phyloP scores from a whole-genome alignment of 345 rosid species.

The Reutealis trisperma region DNA sequence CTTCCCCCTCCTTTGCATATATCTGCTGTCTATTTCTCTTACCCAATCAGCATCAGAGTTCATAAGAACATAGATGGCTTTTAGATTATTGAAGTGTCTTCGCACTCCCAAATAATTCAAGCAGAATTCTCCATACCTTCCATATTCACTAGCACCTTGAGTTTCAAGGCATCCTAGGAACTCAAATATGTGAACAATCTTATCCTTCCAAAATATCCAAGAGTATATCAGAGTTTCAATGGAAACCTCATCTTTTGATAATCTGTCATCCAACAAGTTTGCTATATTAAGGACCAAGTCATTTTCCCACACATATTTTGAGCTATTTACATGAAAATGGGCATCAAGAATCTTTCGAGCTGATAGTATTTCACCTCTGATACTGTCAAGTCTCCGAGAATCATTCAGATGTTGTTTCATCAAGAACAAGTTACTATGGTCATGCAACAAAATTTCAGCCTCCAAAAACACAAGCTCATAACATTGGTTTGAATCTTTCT shows the following conservation, averaged over 20 bases:
- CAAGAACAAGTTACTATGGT: conserved; percentile 18
- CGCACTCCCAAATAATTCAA: conserved; percentile 49
- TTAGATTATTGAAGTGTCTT: conserved; percentile 19
- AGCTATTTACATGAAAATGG: conserved; percentile 22
- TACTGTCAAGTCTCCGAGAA: conserved; percentile 30
- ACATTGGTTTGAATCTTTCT: conserved; percentile 25
- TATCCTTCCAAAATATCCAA: conserved; percentile 51
- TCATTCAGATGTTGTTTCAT: conserved; percentile 33
- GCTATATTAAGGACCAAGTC: conserved; percentile 23
- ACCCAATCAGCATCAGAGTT: conserved; percentile 43
- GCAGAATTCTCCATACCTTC: conserved; percentile 39
- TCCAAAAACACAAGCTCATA: conserved; percentile 32
- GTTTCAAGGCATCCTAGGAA: conserved; percentile 16
- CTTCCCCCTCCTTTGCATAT: conserved; percentile 16
- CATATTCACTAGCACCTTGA: background rate
- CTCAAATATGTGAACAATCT: conserved; percentile 26
- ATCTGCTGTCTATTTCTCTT: conserved; percentile 11
- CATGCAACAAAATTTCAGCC: conserved; percentile 28
- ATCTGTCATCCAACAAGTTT: conserved; percentile 17
- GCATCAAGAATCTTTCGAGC: conserved; percentile 43
- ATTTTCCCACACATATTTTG: conserved; percentile 34
- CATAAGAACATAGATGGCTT: conserved; percentile 30
- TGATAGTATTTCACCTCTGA: conserved; percentile 40
- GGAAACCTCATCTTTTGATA: conserved; percentile 21
- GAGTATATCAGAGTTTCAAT: conserved; percentile 39